Percentiles rank a stretch among this genome's conserved stretches.
phyloP scores from a whole-genome alignment of 495 filamentous ascomycete species.

The Aeminium ludgeri region DNA sequence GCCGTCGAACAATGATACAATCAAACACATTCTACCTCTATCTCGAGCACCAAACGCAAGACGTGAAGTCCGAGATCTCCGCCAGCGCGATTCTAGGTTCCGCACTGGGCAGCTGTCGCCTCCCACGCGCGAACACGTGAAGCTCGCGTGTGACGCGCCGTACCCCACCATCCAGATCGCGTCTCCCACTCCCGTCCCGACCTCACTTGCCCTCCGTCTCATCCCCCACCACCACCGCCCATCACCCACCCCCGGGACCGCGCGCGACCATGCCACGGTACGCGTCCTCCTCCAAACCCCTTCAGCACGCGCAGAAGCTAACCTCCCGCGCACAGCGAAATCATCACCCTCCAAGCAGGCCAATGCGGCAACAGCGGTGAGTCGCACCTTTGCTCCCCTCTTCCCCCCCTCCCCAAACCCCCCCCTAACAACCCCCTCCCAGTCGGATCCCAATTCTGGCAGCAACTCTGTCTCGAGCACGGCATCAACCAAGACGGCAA shows the following conservation, averaged over 20 bases:
- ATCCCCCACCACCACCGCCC: too few species aligned
- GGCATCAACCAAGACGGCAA: slow-evolving; percentile 96
- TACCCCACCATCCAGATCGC: slow-evolving; percentile 11
- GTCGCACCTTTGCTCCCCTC: slow-evolving; percentile 23
- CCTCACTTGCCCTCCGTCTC: not conserved
- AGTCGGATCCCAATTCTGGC: slow-evolving; percentile 95
- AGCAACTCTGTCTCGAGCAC: slow-evolving; percentile 92
- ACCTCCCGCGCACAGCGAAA: slow-evolving; percentile 53
- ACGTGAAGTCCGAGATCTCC: too few species aligned
- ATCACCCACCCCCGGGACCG: not conserved
- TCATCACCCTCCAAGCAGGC: slow-evolving; percentile 96
- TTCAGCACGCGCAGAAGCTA: not conserved
- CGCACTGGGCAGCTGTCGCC: too few species aligned
- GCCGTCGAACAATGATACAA: too few species aligned
- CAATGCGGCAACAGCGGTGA: slow-evolving; percentile 98
- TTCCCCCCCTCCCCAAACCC: slow-evolving; percentile 9
- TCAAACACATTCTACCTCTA: too few species aligned
- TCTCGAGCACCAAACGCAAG: too few species aligned
- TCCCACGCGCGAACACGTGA: too few species aligned
- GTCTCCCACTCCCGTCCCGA: slow-evolving; percentile 2
- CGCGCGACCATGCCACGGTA: slow-evolving; percentile 13
- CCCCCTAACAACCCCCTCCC: slow-evolving; percentile 6
- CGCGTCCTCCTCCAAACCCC: not conserved
- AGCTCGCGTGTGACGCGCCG: not conserved
- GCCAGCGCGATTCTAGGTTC: too few species aligned